Base-by-base conservation (phyloP, 176 grass and related monocot genomes). In the Zea mays region DNA sequence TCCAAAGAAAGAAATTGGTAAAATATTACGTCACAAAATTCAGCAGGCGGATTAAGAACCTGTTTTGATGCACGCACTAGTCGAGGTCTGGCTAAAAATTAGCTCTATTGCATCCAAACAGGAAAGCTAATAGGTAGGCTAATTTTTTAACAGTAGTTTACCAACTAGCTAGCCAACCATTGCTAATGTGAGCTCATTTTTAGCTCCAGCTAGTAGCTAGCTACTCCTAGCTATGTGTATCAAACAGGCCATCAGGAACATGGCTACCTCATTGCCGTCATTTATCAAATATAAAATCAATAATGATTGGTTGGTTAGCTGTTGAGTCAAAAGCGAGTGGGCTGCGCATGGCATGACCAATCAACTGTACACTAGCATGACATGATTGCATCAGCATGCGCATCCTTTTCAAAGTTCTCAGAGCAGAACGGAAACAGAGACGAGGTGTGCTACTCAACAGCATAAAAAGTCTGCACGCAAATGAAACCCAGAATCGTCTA, bases 401-500 rank as follows among this genome's bases (percentile, higher is more conserved):
- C 21, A 50, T 20, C 16, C 19, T 34, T 59, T 59, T 34, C 21
- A 11, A 11, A 47, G 27, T 71, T 71, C 50, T 50, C 12, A 48
- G 27, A 62, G 12, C 15, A 36, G 44, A 61, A 62, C 16, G 40
- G 58, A n/a, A 52, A 80, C 9, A 11, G 70, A 3, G 51, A 67
- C 2, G 47, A 3, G n/a, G 47, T 44, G 5, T 37, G 69, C 1
- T 48, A 78, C 3, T 50, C 61, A 83, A 56, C 55, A 83, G 59
- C 62, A 34, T 69, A 15, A 63, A 88, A 63, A 80, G 76, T 39
- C 76, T 44, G 47, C 71, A 88, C 62, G 75, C 44, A 56, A 84
- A 33, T 63, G 80, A 69, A 83, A 78, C 74, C 51, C 43, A 6
- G 46, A 63, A 51, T 27, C 40, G 21, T 13, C 4, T 14, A 67